Conservation (phyloP, 2,329 filamentous ascomycete genomes). For the Phialophora verrucosa region DNA sequence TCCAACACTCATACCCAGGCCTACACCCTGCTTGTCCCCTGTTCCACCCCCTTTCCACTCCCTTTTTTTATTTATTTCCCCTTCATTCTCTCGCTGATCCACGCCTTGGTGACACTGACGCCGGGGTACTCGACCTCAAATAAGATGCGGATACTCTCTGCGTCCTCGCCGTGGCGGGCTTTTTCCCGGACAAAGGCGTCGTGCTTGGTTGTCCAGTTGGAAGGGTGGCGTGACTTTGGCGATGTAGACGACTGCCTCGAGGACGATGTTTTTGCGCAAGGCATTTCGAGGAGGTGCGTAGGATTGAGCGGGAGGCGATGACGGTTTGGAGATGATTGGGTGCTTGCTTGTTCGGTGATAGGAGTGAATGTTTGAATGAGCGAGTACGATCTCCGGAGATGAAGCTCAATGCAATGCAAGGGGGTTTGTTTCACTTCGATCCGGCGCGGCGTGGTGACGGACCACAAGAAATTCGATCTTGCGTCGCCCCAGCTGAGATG, state of each 20-base stretch:
- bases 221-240: background rate
- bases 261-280: conserved; percentile 5
- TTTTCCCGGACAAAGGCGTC: conserved; percentile 35
- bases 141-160: conserved; percentile 36
- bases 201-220: conserved; percentile 34
- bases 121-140: conserved; percentile 41
- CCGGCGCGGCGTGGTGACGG: too few species aligned
- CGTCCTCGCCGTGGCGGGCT: conserved; percentile 37
- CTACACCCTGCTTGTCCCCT: background rate
- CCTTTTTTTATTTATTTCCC: background rate
- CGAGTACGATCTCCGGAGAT: background rate
- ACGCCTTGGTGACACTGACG: conserved; percentile 25
- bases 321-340: background rate
- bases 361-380: background rate
- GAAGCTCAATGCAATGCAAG: background rate
- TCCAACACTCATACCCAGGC: background rate
- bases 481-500: background rate
- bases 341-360: background rate
- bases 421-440: background rate
- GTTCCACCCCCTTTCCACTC: background rate
- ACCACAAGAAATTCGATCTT: background rate
- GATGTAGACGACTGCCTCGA: background rate
- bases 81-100: conserved; percentile 30
- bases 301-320: background rate
- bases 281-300: background rate